Evolutionary conservation across 176 grass and related monocot genomes (phyloP).

Genomic region (Oropetium thomaeum): DNA sequence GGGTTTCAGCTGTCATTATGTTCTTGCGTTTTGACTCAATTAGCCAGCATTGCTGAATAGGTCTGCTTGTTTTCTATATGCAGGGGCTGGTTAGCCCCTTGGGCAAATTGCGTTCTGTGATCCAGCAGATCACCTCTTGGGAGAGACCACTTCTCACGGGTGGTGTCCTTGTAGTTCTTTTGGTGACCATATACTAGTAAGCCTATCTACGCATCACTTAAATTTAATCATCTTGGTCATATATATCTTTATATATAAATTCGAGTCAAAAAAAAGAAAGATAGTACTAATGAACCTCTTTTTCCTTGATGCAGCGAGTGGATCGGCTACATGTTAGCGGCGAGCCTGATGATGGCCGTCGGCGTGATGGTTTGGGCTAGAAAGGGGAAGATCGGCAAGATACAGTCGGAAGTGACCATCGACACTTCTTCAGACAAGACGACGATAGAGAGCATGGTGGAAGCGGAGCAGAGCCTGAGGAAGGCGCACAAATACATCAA

Average conservation of each 20-base stretch:
- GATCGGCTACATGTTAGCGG: conserved; percentile 44
- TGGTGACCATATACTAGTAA: conserved; percentile 84
- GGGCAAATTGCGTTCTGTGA: conserved; percentile 36
- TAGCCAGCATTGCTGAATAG: background rate
- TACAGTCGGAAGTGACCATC: conserved; percentile 55
- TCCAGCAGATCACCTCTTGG: conserved; percentile 58
- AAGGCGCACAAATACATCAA: conserved; percentile 58
- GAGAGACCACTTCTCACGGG: conserved; percentile 48
- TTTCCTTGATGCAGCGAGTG: conserved; percentile 61
- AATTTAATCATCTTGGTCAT: background rate
- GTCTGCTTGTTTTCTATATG: background rate
- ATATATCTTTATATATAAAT: background rate
- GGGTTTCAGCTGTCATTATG: background rate
- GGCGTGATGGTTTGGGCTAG: conserved; percentile 65
- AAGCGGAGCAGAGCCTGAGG: conserved; percentile 62
- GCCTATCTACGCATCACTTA: background rate
- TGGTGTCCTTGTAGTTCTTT: conserved; percentile 20
- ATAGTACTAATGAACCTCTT: no score
- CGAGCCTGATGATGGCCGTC: conserved; percentile 19
- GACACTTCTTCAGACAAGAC: conserved; percentile 73
- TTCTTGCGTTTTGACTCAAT: background rate
- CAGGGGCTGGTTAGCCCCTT: conserved; percentile 66
- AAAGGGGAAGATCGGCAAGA: conserved; percentile 29
- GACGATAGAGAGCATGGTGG: conserved; percentile 74
- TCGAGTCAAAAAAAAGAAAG: background rate